A percentile compares a stretch with the other conserved stretches of the same genome.
phyloP scores from a whole-genome alignment of 495 filamentous ascomycete species.

The Lepidopterella palustris region DNA sequence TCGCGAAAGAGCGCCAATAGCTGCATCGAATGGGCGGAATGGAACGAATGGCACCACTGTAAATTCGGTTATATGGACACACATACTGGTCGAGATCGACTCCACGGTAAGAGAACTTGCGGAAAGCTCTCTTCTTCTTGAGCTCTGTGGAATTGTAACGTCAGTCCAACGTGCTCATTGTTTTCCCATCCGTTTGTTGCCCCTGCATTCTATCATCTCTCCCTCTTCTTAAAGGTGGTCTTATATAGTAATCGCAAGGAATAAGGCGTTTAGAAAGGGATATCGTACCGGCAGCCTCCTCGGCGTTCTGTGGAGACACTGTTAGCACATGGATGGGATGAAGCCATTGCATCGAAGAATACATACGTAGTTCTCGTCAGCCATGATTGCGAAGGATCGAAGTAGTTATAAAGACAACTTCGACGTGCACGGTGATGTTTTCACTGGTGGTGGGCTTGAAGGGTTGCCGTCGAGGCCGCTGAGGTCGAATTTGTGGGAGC shows the following conservation, averaged over 20 bases:
- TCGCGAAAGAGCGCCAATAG: background rate
- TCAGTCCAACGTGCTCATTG: constrained; percentile 36
- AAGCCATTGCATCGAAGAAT: constrained; percentile 9
- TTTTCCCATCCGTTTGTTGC: background rate
- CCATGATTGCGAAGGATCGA: constrained; percentile 65
- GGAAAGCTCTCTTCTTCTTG: constrained; percentile 99
- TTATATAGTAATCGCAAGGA: background rate
- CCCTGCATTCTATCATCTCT: background rate
- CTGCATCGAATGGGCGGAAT: too few species aligned
- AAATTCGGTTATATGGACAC: constrained; percentile 27
- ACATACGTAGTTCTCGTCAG: constrained; percentile 88
- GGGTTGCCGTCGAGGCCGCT: background rate
- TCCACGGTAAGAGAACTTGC: constrained; percentile 99
- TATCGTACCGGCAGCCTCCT: constrained; percentile 80
- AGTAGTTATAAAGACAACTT: constrained; percentile 19
- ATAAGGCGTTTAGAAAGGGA: background rate
- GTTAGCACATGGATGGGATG: constrained; percentile 37
- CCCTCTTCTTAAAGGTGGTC: background rate
- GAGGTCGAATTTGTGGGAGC: background rate
- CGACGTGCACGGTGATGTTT: constrained; percentile 15
- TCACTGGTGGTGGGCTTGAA: constrained; percentile 4
- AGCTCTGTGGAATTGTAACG: constrained; percentile 54
- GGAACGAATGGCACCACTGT: too few species aligned
- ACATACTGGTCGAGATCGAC: constrained; percentile 98
- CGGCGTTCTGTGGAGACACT: constrained; percentile 61